Evolutionary conservation across 2,329 filamentous ascomycete genomes (phyloP), one percentile per base, ranked within the genome.

Genomic region (Diaporthe ampelina): DNA sequence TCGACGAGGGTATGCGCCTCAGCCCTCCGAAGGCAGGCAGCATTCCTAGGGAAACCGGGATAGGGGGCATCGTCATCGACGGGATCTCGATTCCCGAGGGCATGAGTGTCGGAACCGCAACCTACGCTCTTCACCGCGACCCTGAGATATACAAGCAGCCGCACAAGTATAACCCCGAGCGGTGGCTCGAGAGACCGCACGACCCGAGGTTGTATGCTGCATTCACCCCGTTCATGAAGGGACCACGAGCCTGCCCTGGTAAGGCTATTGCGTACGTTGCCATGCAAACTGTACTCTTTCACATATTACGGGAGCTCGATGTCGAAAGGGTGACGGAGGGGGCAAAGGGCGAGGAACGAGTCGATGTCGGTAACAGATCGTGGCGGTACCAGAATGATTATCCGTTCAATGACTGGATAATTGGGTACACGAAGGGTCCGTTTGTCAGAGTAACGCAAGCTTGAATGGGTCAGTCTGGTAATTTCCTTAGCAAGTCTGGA

Each of bases 321-420:
- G 24, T 68, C 32, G 63, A 68, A 15, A 19, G 15, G 13, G n/a
- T 15, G 1, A 29, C 21, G 3, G 63, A 2, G 0, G n/a, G 15
- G 0, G 24, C 19, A 0, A 21, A 54, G 17, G 21, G 15, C 10
- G 13, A 2, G 11, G 19, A 0, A 17, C 10, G 11, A 5, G 3
- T 24, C 29, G 21, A 52, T n/a, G 21, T n/a, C 13, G 32, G 19
- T 7, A 19, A 2, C 0, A 29, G 2, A 35, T 40, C 63, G 4
- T 21, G n/a, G 8, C 8, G 63, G 8, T 0, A 13, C 1, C n/a
- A 5, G 32, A 26, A 11, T 4, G 63, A 68, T 13, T 68, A 54
- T 21, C 48, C 63, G 29, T 68, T 68, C n/a, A 68, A 68, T 24
- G 63, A 68, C n/a, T 68, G 63, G 63, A 40, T 68, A 4, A 54